Evolutionary conservation across 257 asterid species (phyloP).

Genomic region (Capsicum chinense): DNA sequence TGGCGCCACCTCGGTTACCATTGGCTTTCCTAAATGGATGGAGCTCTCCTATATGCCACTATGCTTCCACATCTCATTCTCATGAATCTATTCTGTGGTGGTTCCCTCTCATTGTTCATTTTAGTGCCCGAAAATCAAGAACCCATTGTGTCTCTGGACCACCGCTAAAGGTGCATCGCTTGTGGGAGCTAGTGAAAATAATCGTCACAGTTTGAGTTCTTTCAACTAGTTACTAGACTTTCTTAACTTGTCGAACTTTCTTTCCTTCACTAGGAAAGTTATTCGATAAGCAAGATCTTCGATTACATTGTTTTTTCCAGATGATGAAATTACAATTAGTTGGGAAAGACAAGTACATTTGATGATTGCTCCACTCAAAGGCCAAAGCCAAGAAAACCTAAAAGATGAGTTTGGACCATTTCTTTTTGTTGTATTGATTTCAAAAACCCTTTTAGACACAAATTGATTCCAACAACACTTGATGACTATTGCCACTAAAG

Average conservation of each 20-base stretch:
- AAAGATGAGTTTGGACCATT: conserved; percentile 21
- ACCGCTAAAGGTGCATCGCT: not conserved
- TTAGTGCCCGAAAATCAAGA: not conserved
- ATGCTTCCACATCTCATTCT: not conserved
- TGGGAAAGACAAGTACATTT: too few species aligned
- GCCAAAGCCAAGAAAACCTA: conserved; percentile 10
- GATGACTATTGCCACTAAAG: conserved; percentile 27
- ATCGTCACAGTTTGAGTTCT: not conserved
- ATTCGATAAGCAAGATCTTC: not conserved
- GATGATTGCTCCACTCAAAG: too few species aligned
- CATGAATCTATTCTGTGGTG: not conserved
- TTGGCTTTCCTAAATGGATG: not conserved
- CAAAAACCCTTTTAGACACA: conserved; percentile 1
- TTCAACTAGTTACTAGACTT: not conserved
- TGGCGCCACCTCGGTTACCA: too few species aligned
- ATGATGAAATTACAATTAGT: too few species aligned
- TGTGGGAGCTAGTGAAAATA: not conserved
- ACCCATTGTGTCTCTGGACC: not conserved
- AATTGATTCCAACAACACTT: not conserved
- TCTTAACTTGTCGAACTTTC: not conserved
- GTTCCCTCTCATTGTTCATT: not conserved
- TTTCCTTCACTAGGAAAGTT: not conserved
- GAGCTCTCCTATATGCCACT: not conserved
- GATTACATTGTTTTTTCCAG: not conserved
- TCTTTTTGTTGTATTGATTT: conserved; percentile 3